Base-by-base conservation (phyloP, 108 stramenopile genomes). In the Cyclotella sp. region DNA sequence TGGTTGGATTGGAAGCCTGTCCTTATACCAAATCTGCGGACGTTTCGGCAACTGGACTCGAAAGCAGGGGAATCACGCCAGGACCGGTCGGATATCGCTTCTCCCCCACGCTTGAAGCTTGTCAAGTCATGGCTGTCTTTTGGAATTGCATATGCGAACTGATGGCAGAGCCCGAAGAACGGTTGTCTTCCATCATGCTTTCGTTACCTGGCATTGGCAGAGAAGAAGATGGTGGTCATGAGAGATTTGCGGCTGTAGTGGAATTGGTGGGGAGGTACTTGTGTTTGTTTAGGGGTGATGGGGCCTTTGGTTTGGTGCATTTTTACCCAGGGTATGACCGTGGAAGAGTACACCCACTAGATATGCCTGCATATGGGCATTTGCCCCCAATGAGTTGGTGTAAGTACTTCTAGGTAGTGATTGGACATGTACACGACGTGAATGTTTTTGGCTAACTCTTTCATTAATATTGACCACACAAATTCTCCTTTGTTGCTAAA, bases 121-220 rank as follows among this genome's bases (percentile, higher is more conserved):
- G 82, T 41, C 72, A 68, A 42, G 86, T 83, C 11, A 76, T 94
- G 45, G 73, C 89, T n/a, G 57, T 78, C 8, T 94, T 91, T 77
- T 94, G 93, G 93, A 90, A 85, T 72, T 83, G 82, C 51, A 79
- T 92, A 18, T 94, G 93, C 69, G 93, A 92, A 63, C 68, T 94
- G 21, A 64, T 85, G 68, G 73, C 83, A 0, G 30, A 47, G n/a
- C 77, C 84, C 30, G 84, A 87, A 24, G 78, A 82, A 10, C 67
- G 82, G 14, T 62, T 85, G 26, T 80, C 76, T 24, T 73, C 87
- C 21, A 85, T 84, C 1, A 78, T 88, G 61, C 66, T 91, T 19
- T 86, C 82, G 27, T 69, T 90, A 0, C 90, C 93, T 11, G 84
- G 79, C 9, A 76, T 81, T 66, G 82, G 69, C 5, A 54, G 39